Evolutionary conservation across 768 basidiomycete genomes (phyloP).

Genomic region (Podaxis sp.): DNA sequence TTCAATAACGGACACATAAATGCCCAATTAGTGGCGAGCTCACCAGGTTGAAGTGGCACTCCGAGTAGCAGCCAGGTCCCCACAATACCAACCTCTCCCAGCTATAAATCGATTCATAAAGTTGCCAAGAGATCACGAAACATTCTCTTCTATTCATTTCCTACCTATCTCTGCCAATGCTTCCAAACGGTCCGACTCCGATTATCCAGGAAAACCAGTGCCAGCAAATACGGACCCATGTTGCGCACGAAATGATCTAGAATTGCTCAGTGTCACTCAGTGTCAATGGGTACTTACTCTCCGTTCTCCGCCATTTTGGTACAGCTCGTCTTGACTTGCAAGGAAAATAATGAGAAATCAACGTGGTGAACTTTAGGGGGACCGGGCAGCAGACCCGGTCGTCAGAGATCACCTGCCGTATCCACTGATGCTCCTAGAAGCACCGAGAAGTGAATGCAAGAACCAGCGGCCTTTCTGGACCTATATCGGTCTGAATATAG

Average conservation of each 20-base stretch:
- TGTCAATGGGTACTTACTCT: neutral
- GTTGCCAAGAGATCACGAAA: neutral
- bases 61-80: slow-evolving; percentile 3
- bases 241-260: neutral
- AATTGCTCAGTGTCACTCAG: neutral
- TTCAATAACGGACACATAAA: neutral
- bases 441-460: neutral
- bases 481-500: neutral
- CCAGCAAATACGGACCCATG: neutral
- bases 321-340: neutral
- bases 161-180: slow-evolving; percentile 4
- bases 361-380: neutral
- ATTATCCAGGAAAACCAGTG: slow-evolving; percentile 3
- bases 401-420: neutral
- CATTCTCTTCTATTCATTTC: neutral
- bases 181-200: slow-evolving; percentile 1
- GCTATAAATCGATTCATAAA: neutral
- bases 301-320: neutral
- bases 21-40: neutral
- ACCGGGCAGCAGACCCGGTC: neutral
- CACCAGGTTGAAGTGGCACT: neutral
- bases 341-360: neutral
- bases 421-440: neutral
- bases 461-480: neutral
- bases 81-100: neutral